Evolutionary conservation across 177 flowering plant genomes (phyloP).

Genomic region (Vitis hybrid): DNA sequence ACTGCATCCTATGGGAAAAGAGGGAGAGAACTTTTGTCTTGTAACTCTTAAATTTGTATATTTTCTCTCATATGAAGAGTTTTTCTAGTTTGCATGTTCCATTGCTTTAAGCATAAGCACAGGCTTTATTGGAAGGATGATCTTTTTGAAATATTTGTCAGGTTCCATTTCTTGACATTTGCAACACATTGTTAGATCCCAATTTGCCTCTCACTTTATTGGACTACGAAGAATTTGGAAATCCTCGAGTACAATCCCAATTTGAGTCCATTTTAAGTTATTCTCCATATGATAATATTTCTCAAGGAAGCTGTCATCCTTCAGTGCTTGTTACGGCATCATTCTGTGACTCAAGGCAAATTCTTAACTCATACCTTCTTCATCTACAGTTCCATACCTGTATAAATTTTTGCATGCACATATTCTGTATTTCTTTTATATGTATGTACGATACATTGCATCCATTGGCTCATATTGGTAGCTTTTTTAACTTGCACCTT

Average conservation of each 20-base stretch:
- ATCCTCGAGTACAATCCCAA: slow-evolving; percentile 53
- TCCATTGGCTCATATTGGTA: not conserved
- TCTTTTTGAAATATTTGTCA: slow-evolving; percentile 23
- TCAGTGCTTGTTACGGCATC: slow-evolving; percentile 75
- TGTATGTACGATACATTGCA: not conserved
- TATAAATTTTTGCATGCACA: not conserved
- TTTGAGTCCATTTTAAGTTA: slow-evolving; percentile 61
- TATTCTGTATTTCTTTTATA: not conserved
- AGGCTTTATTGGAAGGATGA: slow-evolving; percentile 8
- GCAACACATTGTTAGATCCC: slow-evolving; percentile 82
- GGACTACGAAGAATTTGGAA: slow-evolving; percentile 93
- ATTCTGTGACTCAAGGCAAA: slow-evolving; percentile 74
- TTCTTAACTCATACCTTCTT: not conserved
- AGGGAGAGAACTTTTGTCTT: no score
- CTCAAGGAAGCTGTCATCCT: slow-evolving; percentile 55
- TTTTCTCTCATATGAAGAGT: not conserved
- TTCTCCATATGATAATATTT: slow-evolving; percentile 80
- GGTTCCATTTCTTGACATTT: slow-evolving; percentile 95
- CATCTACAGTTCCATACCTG: not conserved
- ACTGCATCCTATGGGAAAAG: no score
- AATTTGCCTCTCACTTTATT: slow-evolving; percentile 77
- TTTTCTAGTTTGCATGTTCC: not conserved
- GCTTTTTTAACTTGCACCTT: no score
- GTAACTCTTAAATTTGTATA: not conserved
- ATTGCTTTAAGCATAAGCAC: not conserved